phyloP scores from a whole-genome alignment of 2,329 filamentous ascomycete genomes.

The Aspergillus sojae region DNA sequence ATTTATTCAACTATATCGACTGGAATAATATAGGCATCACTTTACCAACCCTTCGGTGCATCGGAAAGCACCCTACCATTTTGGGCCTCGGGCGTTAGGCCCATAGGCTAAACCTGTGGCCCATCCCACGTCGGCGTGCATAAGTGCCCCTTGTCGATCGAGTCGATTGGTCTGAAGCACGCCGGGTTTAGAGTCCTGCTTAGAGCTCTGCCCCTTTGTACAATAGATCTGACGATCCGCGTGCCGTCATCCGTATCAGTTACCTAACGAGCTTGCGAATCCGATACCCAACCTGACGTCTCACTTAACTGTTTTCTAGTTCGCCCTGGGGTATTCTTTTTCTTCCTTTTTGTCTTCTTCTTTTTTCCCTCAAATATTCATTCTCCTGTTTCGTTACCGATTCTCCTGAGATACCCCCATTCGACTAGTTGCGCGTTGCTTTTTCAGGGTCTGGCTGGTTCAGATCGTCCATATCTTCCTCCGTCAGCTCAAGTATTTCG shows the following conservation, averaged over 20 bases:
- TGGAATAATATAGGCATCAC: slow-evolving; percentile 5
- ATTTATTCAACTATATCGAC: neutral
- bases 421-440: slow-evolving; percentile 19
- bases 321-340: neutral
- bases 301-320: slow-evolving; percentile 11
- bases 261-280: slow-evolving; percentile 17
- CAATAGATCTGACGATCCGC: slow-evolving; percentile 20
- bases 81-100: slow-evolving; percentile 27
- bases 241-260: slow-evolving; percentile 15
- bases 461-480: slow-evolving; percentile 22
- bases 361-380: neutral
- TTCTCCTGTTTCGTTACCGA: slow-evolving; percentile 6
- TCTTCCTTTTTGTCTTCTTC: slow-evolving; percentile 8
- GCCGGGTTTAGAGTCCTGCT: slow-evolving; percentile 15
- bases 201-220: slow-evolving; percentile 20
- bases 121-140: slow-evolving; percentile 34
- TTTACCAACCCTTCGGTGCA: slow-evolving; percentile 14
- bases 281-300: slow-evolving; percentile 18
- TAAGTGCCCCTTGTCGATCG: slow-evolving; percentile 37
- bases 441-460: slow-evolving; percentile 34
- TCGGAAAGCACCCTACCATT: slow-evolving; percentile 21
- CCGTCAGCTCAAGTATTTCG: slow-evolving; percentile 12
- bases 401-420: slow-evolving; percentile 19
- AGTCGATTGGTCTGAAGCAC: slow-evolving; percentile 20
- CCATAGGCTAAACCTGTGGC: slow-evolving; percentile 26